Conservation (phyloP, 495 filamentous ascomycete species). For the Corynascus novoguineensis region DNA sequence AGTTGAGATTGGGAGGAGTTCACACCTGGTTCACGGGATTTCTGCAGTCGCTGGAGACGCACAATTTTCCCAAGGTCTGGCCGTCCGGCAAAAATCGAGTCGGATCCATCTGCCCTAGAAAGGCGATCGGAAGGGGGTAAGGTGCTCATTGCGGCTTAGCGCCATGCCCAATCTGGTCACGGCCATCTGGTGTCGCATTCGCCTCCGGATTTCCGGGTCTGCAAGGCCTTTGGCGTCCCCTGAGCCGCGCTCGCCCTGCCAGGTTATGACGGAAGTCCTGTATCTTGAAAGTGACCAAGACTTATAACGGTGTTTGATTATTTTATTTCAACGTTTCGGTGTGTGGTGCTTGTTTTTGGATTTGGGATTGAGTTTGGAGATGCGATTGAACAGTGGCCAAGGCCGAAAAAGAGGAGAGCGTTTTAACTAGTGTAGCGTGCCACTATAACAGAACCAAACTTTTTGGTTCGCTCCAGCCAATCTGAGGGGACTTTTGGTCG, state of each 20-base stretch:
- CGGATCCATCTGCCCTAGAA: background rate
- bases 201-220: background rate
- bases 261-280: too few relatives aligned
- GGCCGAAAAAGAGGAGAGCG: too few relatives aligned
- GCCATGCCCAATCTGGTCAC: background rate
- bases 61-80: background rate
- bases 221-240: background rate
- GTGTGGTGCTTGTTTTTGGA: background rate
- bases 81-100: background rate
- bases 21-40: background rate
- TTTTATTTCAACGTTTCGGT: too few relatives aligned
- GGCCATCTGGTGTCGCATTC: background rate
- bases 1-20: background rate
- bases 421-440: background rate
- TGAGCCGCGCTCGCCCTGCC: too few relatives aligned
- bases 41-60: background rate
- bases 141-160: background rate
- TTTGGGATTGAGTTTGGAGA: background rate
- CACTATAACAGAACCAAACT: constrained; percentile 1
- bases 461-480: background rate
- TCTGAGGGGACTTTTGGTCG: background rate
- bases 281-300: too few relatives aligned
- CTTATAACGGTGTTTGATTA: too few relatives aligned
- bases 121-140: background rate
- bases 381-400: background rate